These are phyloP conservation scores for Hirsutella minnesotensis DNA, from an alignment of 2,329 filamentous ascomycete genomes.

Conservation along the genomic window DNA sequence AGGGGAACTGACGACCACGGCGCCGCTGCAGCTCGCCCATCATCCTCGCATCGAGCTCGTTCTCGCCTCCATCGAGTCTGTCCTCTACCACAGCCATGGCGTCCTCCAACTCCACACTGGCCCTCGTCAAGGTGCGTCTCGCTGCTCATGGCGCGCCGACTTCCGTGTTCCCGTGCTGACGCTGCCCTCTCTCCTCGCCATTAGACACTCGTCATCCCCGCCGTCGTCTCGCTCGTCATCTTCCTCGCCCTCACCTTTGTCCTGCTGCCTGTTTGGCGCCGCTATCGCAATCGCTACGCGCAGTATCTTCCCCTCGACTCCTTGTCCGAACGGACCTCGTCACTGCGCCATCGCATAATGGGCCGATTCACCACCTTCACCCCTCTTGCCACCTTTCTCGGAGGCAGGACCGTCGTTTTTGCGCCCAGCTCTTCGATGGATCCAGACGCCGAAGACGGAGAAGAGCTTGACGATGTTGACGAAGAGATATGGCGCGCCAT, in stretches of 20 bases:
- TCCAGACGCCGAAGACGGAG: slow-evolving; percentile 40
- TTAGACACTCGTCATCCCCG: slow-evolving; percentile 60
- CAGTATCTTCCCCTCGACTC: slow-evolving; percentile 61
- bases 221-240: slow-evolving; percentile 55
- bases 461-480: slow-evolving; percentile 54
- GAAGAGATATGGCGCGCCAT: slow-evolving; percentile 31
- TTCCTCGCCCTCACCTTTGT: slow-evolving; percentile 56
- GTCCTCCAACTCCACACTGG: background rate
- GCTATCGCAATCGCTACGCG: slow-evolving; percentile 58
- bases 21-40: no score
- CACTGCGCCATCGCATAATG: slow-evolving; percentile 39
- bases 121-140: slow-evolving; percentile 1
- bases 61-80: no score
- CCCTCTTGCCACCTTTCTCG: slow-evolving; percentile 36
- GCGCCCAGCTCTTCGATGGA: slow-evolving; percentile 25
- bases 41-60: no score
- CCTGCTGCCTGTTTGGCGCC: slow-evolving; percentile 56
- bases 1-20: no score
- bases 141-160: no score
- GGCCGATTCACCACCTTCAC: slow-evolving; percentile 15
- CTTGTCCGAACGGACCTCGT: slow-evolving; percentile 44
- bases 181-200: slow-evolving; percentile 7
- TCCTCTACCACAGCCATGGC: background rate
- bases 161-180: no score
- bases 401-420: slow-evolving; percentile 27